These are phyloP conservation scores for Penicillium daleae DNA, from an alignment of 495 filamentous ascomycete genomes.

Conservation along the genomic window DNA sequence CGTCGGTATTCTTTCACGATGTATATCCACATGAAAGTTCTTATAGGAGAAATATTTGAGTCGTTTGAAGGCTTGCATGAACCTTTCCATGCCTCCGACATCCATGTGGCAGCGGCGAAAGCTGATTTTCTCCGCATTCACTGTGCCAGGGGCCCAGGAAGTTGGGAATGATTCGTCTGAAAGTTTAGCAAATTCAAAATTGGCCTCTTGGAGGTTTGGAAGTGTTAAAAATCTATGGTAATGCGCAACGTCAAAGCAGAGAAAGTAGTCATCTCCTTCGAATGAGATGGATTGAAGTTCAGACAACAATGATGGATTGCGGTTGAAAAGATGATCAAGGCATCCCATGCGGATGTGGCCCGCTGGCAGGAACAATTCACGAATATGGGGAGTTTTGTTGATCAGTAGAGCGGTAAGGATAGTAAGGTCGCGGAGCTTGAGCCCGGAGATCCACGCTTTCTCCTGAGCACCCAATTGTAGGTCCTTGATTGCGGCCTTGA, in stretches of 20 bases:
- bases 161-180: neutral
- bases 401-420: neutral
- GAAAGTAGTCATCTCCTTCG: neutral
- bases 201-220: neutral
- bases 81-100: neutral
- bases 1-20: neutral
- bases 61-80: neutral
- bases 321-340: neutral
- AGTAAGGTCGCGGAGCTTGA: neutral
- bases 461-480: neutral
- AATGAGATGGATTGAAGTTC: neutral
- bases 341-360: neutral
- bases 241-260: neutral
- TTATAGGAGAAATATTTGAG: neutral
- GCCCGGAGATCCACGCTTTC: neutral
- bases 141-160: neutral
- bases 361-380: neutral
- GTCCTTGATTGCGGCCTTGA: neutral
- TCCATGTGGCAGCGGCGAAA: neutral
- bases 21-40: neutral
- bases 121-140: neutral
- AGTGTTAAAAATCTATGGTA: neutral
- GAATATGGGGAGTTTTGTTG: neutral
- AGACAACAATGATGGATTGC: neutral
- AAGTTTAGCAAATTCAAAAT: neutral